Percentiles rank a stretch among this genome's conserved stretches.
Conservation (phyloP, 345 rosid species). For the Punica granatum region DNA sequence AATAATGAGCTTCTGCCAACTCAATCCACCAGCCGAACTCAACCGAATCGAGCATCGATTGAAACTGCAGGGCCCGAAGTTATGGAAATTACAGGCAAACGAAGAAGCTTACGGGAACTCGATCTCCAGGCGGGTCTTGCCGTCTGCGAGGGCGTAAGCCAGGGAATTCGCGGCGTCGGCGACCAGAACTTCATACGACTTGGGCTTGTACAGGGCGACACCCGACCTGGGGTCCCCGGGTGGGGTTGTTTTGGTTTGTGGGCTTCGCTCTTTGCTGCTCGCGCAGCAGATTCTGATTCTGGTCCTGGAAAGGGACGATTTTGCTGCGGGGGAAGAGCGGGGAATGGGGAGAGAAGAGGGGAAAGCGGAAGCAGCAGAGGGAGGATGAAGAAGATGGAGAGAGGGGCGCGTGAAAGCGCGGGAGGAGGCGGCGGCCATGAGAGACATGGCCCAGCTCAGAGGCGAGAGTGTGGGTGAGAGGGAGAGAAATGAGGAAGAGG, state of each 20-base stretch:
- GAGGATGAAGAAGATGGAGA: conserved; percentile 4
- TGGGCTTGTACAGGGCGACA: conserved; percentile 77
- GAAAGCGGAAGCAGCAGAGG: conserved; percentile 1
- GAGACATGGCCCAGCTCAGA: conserved; percentile 24
- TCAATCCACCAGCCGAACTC: neutral
- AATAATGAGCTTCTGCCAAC: neutral
- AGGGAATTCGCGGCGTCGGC: conserved; percentile 77
- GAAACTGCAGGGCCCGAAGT: neutral
- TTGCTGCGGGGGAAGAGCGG: neutral
- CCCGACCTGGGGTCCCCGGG: conserved; percentile 44
- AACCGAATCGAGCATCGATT: neutral
- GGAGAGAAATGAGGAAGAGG: conserved; percentile 1
- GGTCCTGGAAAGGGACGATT: neutral
- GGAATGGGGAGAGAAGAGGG: conserved; percentile 5
- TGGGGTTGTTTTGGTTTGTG: conserved; percentile 12
- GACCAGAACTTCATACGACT: conserved; percentile 72
- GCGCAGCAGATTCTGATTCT: conserved; percentile 9
- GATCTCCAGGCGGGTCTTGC: conserved; percentile 70
- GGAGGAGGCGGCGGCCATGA: conserved; percentile 16
- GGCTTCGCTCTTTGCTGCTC: neutral
- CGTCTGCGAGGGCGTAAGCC: conserved; percentile 64
- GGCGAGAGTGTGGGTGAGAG: neutral
- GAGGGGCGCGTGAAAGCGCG: conserved; percentile 8
- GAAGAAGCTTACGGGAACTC: conserved; percentile 67
- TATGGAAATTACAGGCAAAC: neutral